Base-by-base conservation (phyloP, 345 rosid species). In the Eutrema japonicum region DNA sequence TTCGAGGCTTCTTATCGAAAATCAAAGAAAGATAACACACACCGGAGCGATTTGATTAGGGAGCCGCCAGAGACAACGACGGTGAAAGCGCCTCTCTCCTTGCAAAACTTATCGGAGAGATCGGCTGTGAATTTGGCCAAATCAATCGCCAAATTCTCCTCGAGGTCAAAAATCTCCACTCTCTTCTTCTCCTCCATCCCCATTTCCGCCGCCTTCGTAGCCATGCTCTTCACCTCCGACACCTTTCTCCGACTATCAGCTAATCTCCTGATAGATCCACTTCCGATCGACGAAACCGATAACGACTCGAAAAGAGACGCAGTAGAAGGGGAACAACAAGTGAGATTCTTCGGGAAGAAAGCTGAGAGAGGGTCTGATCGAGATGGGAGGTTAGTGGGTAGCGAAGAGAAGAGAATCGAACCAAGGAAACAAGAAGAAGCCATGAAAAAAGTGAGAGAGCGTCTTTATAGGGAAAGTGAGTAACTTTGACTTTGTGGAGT, bases 31-130 rank as follows among this genome's bases (percentile, higher is more conserved):
- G 14, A 8, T 30, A 10, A 26, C 0, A 46, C n/a, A 54, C 26
- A 65, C 96, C 97, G 82, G 73, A 89, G 90, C 0, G 87, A 89
- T 68, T 84, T 80, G 77, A 89, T 81, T 13, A 92, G 82, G 7
- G 88, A 86, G 35, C 97, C 97, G n/a, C 97, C 97, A 18, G 96
- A 89, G 70, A 92, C 54, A 47, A 86, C 96, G 59, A 92, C 90
- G 12, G 92, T 83, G 81, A 92, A 92, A 54, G 80, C 79, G 5
- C 94, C 88, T 76, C 89, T 86, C 78, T 84, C 89, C 36, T 84
- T 84, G 12, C 80, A 70, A 46, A 82, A 89, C 84, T 85, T 89
- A 5, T 78, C 84, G 0, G 97, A 88, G 47, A 92, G 79, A 72
- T 86, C 76, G 2, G 92, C 88, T 0, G 87, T 81, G 86, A 83